Evolutionary conservation across 2,329 filamentous ascomycete genomes (phyloP), one percentile per base, ranked within the genome.

Genomic region (Coniosporium tulheliwenetii): DNA sequence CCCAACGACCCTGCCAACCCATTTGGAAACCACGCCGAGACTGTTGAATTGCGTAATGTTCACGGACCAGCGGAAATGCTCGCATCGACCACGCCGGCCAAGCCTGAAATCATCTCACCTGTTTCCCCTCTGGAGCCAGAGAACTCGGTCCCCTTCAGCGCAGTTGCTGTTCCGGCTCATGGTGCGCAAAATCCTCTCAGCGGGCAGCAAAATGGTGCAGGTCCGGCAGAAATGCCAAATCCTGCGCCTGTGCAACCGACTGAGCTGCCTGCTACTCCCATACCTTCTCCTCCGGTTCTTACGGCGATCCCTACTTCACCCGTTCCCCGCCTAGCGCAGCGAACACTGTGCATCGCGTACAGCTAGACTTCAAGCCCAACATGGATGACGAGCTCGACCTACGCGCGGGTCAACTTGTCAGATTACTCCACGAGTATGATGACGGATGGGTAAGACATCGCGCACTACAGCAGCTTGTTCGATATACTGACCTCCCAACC

Each of bases 351-450:
- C 82, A 96, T 60, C 85, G 91, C 47, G 85, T 96, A 30, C 85
- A 95, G 59, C 76, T 96, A 50, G 87, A 95, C 60, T 98, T 96
- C 62, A 81, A 77, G 58, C 87, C 91, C 19, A 89, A 83, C 3
- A 80, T 96, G 71, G 81, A 85, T 5, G 91, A 98, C 55, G 91
- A 98, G 62, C 69, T 98, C 54, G 82, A 77, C 46, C 71, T 98
- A 36, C 73, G 69, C 46, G 75, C 80, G 43, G 91, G 91, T 40
- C 79, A 93, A 46, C 70, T 98, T 38, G 85, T 96, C 39, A 76
- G 89, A 47, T 68, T 98, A 47, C 69, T 96, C 40, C 89, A 96
- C 55, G 87, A 94, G 62, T 98, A 96, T 53, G 91, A 98, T 56
- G 91, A 98, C 63, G 91, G 91, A 53, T 98, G 91, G 91, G 84